Evolutionary conservation across 768 basidiomycete species (phyloP), one percentile per base, ranked within the genome.

Genomic region (Psilocybe subaeruginosa): DNA sequence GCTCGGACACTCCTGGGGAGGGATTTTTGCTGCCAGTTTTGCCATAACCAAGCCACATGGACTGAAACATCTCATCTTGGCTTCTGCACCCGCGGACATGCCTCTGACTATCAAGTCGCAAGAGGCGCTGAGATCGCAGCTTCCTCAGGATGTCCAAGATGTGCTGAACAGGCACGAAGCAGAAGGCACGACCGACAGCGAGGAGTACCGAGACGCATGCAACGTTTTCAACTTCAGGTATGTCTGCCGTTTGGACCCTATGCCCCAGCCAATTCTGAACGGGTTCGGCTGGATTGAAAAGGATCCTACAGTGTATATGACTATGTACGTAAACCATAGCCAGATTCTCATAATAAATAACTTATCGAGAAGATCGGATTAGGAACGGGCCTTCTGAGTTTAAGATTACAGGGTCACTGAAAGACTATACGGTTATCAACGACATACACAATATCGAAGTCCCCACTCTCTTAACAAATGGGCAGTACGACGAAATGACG

Each of bases 1-100:
- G 4, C 64, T 84, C 8, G 86, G 84, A 0, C 84, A 87, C 49
- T 85, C 64, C 27, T 76, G 74, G 74, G 75, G 84, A 55, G 83
- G 23, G 23, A 85, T 85, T 81, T 76, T 87, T 14, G 81, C 70
- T 11, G 71, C 78, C 3, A 64, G 67, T 0, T 73, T 74, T 46
- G 77, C 74, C 3, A 72, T 60, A 6, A 73, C 69, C 31, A 78
- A 76, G 23, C 84, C 85, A 23, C 63, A 56, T 52, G 85, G 85
- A 0, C 59, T 87, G 45, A 74, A 76, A 62, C 71, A 74, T 48
- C 74, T 86, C 49, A 63, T 87, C 43, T 65, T 85, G 16, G 67
- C 77, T 14, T 74, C 82, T 56, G 71, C 81, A 0, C 80, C 82
- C 2, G 78, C 84, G 6, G 76, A 78, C 4, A 78, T 80, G 69